Percentiles rank a stretch among this genome's conserved stretches.
Evolutionary conservation across 202 grass and related monocot genomes (phyloP).

Genomic region (Tripidium arundinaceum): DNA sequence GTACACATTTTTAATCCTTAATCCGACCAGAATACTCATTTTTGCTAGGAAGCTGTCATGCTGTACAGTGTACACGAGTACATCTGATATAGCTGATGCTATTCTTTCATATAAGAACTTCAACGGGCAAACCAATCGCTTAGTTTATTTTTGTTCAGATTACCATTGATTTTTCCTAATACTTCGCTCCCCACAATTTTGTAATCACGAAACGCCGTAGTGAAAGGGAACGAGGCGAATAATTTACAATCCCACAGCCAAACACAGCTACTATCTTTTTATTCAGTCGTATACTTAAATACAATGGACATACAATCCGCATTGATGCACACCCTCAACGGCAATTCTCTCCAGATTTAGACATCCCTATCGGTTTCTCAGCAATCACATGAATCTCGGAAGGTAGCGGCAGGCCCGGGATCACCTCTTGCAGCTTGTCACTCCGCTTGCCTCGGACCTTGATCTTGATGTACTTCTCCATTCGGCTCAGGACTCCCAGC

Average conservation of each 20-base stretch:
- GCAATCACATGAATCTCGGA: slow-evolving; percentile 38
- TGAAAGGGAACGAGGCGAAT: too few relatives aligned
- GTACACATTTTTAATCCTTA: too few relatives aligned
- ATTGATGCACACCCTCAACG: background rate
- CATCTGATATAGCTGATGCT: too few relatives aligned
- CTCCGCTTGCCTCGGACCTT: slow-evolving; percentile 90
- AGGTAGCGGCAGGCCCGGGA: slow-evolving; percentile 29
- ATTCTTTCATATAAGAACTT: too few relatives aligned
- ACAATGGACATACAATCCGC: slow-evolving; percentile 44
- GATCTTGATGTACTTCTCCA: slow-evolving; percentile 93
- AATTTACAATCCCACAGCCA: slow-evolving; percentile 41
- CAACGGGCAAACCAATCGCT: too few relatives aligned
- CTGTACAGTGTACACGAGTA: too few relatives aligned
- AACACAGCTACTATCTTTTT: slow-evolving; percentile 16
- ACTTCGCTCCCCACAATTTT: too few relatives aligned
- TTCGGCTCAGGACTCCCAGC: slow-evolving; percentile 84
- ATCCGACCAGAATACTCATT: too few relatives aligned
- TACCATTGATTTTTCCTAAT: too few relatives aligned
- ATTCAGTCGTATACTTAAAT: slow-evolving; percentile 37
- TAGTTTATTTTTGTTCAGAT: too few relatives aligned
- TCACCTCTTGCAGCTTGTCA: slow-evolving; percentile 85
- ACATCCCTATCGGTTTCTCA: slow-evolving; percentile 37
- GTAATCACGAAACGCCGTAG: too few relatives aligned
- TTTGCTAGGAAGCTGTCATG: too few relatives aligned
- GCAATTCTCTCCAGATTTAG: slow-evolving; percentile 33